phyloP scores from a whole-genome alignment of 1,284 basidiomycete genomes.

The Cerrena zonata region DNA sequence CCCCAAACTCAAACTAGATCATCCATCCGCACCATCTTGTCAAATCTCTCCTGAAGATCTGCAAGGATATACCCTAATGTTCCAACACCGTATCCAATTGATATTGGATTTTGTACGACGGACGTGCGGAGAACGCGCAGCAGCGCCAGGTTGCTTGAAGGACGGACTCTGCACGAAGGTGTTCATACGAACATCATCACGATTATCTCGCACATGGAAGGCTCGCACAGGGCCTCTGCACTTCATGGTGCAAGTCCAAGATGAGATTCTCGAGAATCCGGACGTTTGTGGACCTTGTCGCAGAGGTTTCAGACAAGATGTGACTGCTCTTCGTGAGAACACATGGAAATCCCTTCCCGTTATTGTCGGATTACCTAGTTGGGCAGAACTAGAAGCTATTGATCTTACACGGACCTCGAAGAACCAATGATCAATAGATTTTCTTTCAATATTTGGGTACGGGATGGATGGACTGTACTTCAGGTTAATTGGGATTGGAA shows the following conservation, averaged over 20 bases:
- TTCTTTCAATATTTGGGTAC: background rate
- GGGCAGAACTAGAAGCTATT: conserved; percentile 37
- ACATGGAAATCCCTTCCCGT: conserved; percentile 46
- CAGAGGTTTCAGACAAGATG: conserved; percentile 38
- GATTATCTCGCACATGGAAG: conserved; percentile 46
- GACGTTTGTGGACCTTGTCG: conserved; percentile 41
- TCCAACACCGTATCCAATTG: conserved; percentile 46
- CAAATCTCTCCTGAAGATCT: conserved; percentile 38
- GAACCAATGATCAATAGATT: background rate
- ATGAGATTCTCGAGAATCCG: conserved; percentile 34
- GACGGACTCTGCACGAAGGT: conserved; percentile 34
- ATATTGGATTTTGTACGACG: conserved; percentile 47
- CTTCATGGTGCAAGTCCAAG: conserved; percentile 46
- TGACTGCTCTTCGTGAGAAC: conserved; percentile 33
- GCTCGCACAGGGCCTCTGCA: conserved; percentile 48
- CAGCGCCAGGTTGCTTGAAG: conserved; percentile 19
- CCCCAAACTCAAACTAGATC: conserved; percentile 45
- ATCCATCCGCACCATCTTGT: conserved; percentile 48
- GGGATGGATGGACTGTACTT: background rate
- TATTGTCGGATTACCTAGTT: conserved; percentile 39
- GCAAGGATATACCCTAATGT: conserved; percentile 50
- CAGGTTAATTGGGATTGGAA: too few relatives aligned
- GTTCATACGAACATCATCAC: conserved; percentile 38
- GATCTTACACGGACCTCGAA: conserved; percentile 17
- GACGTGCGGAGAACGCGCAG: conserved; percentile 33